Evolutionary conservation across 768 basidiomycete species (phyloP).

Genomic region (Podaxis sp.): DNA sequence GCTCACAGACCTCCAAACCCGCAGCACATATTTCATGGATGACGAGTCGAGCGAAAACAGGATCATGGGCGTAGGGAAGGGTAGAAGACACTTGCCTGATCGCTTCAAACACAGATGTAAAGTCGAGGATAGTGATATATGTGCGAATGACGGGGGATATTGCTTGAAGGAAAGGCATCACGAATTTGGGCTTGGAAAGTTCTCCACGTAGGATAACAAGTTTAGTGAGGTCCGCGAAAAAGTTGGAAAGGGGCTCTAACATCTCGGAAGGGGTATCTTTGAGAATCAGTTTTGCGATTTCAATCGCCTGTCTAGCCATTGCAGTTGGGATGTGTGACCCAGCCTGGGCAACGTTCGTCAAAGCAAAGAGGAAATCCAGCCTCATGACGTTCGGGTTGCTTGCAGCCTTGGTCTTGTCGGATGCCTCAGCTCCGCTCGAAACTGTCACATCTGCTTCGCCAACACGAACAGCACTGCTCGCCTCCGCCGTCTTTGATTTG

Average conservation of each 20-base stretch:
- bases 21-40: constrained; percentile 45
- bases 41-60: constrained; percentile 46
- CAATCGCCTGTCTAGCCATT: constrained; percentile 47
- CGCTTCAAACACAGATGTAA: constrained; percentile 55
- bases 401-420: constrained; percentile 45
- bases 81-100: constrained; percentile 45
- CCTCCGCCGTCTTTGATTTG: constrained; percentile 45
- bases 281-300: constrained; percentile 55
- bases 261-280: constrained; percentile 46
- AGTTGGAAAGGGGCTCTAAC: constrained; percentile 42
- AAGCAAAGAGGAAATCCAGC: constrained; percentile 60
- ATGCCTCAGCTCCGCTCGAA: constrained; percentile 31
- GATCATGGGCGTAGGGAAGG: constrained; percentile 51
- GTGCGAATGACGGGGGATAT: constrained; percentile 55
- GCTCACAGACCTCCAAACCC: constrained; percentile 47
- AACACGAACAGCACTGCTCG: constrained; percentile 28
- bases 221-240: constrained; percentile 53
- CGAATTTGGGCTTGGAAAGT: constrained; percentile 45
- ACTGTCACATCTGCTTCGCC: constrained; percentile 26
- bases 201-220: constrained; percentile 48
- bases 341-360: constrained; percentile 46
- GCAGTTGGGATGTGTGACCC: constrained; percentile 46
- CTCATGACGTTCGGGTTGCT: constrained; percentile 61
- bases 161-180: constrained; percentile 51
- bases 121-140: constrained; percentile 51